Evolutionary conservation across 1,284 basidiomycete species (phyloP).

Genomic region (Somion occarium): DNA sequence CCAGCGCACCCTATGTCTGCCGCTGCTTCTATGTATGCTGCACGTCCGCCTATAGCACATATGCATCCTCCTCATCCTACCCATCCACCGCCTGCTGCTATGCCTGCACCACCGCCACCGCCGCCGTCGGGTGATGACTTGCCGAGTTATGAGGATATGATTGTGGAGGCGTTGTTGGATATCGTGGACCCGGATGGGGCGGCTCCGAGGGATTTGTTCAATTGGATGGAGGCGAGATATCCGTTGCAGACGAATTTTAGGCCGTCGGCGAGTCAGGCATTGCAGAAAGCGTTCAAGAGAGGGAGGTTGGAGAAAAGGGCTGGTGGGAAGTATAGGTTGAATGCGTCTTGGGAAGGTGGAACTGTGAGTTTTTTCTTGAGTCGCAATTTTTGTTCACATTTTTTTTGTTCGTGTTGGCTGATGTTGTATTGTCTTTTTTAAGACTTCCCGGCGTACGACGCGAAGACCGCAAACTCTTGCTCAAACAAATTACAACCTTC

Average conservation of each 20-base stretch:
- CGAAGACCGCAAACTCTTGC: constrained; percentile 60
- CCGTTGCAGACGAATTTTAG: constrained; percentile 83
- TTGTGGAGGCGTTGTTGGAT: constrained; percentile 68
- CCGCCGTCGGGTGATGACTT: constrained; percentile 49
- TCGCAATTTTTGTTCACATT: not conserved
- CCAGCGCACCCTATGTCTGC: constrained; percentile 34
- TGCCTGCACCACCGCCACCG: constrained; percentile 25
- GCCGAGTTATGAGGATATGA: constrained; percentile 84
- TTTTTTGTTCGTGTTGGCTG: not conserved
- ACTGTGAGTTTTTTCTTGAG: constrained; percentile 57
- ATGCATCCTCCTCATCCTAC: constrained; percentile 20
- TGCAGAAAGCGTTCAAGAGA: constrained; percentile 76
- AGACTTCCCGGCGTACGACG: constrained; percentile 65
- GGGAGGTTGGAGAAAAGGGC: constrained; percentile 69
- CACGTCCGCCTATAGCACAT: constrained; percentile 26
- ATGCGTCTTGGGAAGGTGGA: constrained; percentile 73
- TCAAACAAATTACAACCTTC: constrained; percentile 32
- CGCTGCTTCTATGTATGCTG: constrained; percentile 18
- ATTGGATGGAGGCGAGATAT: constrained; percentile 74
- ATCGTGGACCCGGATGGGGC: constrained; percentile 63
- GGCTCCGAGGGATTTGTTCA: constrained; percentile 74
- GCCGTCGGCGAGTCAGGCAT: constrained; percentile 77
- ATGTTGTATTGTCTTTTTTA: too few relatives aligned
- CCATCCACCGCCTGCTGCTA: constrained; percentile 22
- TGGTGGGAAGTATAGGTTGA: constrained; percentile 68